Evolutionary conservation across 148 eudicot genomes (phyloP).

Genomic region (Arbutus unedo): DNA sequence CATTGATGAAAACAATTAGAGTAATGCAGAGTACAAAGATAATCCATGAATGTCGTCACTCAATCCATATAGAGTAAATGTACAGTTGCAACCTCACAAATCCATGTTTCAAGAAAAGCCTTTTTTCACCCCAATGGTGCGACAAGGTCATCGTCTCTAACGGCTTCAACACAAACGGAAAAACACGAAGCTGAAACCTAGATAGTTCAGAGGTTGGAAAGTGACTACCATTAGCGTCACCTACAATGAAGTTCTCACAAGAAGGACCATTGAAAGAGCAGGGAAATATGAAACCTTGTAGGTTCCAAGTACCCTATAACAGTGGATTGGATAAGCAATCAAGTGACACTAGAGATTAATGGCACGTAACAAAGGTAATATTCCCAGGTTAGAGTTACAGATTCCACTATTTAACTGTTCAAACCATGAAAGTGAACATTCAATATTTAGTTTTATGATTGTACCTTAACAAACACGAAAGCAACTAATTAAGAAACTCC

Average conservation of each 20-base stretch:
- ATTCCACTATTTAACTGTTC: background rate
- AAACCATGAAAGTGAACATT: background rate
- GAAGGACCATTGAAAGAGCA: background rate
- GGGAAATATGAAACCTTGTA: background rate
- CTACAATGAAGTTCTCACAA: too few relatives aligned
- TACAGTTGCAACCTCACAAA: background rate
- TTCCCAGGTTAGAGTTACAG: background rate
- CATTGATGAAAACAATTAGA: background rate
- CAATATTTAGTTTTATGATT: background rate
- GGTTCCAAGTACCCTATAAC: background rate
- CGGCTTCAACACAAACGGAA: background rate
- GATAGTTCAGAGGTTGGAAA: background rate
- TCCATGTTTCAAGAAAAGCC: background rate
- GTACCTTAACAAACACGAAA: background rate
- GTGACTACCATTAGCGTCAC: background rate
- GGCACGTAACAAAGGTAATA: too few relatives aligned
- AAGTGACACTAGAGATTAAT: too few relatives aligned
- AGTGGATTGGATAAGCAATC: too few relatives aligned
- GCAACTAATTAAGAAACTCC: background rate
- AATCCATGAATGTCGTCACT: background rate
- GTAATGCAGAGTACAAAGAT: background rate
- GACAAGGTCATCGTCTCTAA: background rate
- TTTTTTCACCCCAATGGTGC: background rate
- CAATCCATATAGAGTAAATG: background rate
- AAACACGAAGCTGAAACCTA: background rate